phyloP scores from a whole-genome alignment of 225 moss, liverwort and hornwort species.

The Physcomitrium patens region DNA sequence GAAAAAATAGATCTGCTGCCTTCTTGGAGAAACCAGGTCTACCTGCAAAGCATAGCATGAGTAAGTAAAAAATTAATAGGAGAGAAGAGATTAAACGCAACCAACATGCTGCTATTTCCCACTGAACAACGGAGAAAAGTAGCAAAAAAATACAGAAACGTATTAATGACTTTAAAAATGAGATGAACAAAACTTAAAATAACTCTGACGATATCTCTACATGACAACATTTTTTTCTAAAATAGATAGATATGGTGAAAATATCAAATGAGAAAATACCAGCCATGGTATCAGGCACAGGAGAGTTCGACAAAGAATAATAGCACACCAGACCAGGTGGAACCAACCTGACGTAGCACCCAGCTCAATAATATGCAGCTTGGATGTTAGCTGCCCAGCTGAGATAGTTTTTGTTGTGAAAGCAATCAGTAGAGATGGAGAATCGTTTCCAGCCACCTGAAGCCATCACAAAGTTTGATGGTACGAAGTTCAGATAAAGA shows the following conservation, averaged over 20 bases:
- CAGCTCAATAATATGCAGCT: conserved; percentile 83
- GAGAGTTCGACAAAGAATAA: neutral
- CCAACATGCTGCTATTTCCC: neutral
- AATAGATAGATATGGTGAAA: neutral
- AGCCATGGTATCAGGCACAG: conserved; percentile 4
- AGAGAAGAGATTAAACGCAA: neutral
- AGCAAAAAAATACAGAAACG: too few relatives aligned
- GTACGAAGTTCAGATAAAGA: conserved; percentile 21
- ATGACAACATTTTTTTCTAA: neutral
- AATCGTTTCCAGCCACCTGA: conserved; percentile 77
- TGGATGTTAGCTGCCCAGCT: conserved; percentile 81
- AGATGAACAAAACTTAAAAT: too few relatives aligned
- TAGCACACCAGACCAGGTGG: conserved; percentile 27
- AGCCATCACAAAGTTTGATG: conserved; percentile 26
- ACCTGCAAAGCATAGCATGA: conserved; percentile 38
- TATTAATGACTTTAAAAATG: too few relatives aligned
- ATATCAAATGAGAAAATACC: neutral
- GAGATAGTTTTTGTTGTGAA: conserved; percentile 76
- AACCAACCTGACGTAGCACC: conserved; percentile 77
- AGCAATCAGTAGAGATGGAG: conserved; percentile 65
- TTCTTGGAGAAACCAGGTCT: conserved; percentile 84
- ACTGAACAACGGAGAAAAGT: neutral
- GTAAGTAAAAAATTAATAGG: neutral
- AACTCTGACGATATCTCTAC: neutral
- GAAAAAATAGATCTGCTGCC: conserved; percentile 83